A percentile compares a stretch with the other conserved stretches of the same genome.
phyloP scores from a whole-genome alignment of 352 stramenopile genomes.

The Elongisporangium prolatum region DNA sequence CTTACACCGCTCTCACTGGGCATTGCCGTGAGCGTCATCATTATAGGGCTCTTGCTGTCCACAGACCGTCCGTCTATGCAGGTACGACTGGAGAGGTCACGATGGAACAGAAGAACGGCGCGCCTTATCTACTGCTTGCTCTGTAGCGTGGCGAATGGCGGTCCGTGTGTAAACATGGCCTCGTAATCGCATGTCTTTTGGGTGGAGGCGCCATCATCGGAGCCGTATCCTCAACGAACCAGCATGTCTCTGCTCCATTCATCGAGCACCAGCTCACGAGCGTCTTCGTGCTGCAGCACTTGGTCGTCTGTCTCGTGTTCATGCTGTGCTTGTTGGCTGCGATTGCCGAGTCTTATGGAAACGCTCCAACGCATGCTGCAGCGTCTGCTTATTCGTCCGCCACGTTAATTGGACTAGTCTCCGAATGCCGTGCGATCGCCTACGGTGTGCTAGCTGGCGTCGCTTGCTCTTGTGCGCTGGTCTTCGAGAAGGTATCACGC shows the following conservation, averaged over 20 bases:
- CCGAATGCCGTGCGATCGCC: conserved; percentile 9
- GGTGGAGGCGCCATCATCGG: background rate
- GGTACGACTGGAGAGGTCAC: background rate
- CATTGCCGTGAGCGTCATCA: conserved; percentile 3
- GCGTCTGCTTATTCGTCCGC: background rate
- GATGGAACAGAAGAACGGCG: background rate
- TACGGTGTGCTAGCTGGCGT: conserved; percentile 23
- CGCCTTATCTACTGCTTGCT: background rate
- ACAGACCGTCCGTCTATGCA: background rate
- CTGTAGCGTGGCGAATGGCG: background rate
- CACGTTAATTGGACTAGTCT: background rate
- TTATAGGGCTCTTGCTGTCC: conserved; percentile 3
- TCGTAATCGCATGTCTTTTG: background rate
- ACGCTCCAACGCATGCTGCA: conserved; percentile 1
- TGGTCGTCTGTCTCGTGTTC: conserved; percentile 12
- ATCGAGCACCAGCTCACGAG: conserved; percentile 4
- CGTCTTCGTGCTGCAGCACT: conserved; percentile 9
- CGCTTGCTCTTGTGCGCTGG: conserved; percentile 15
- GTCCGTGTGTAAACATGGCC: background rate
- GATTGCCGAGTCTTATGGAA: conserved; percentile 13
- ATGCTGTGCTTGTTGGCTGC: conserved; percentile 11
- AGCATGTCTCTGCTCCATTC: background rate
- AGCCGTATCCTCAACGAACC: background rate
- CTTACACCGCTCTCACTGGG: conserved; percentile 16
- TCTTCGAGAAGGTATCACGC: conserved; percentile 28